Percentiles rank a stretch among this genome's conserved stretches.
phyloP scores from a whole-genome alignment of 2,329 filamentous ascomycete species.

The Diaporthe ampelina region DNA sequence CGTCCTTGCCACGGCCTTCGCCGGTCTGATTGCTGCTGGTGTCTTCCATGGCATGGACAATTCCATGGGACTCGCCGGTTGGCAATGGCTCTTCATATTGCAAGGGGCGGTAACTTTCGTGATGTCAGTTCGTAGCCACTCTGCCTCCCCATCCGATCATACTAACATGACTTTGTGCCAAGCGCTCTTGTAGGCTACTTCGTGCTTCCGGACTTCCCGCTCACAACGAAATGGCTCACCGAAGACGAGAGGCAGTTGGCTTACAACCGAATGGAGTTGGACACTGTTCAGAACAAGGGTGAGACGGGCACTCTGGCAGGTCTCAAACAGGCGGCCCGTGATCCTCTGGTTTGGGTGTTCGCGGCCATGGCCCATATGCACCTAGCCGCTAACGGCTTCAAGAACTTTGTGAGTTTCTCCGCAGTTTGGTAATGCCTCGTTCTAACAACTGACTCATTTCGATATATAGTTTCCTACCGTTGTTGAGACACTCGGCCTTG shows the following conservation, averaged over 20 bases:
- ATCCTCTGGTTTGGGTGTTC: conserved; percentile 44
- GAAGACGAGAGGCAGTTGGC: conserved; percentile 23
- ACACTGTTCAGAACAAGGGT: conserved; percentile 40
- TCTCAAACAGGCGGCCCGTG: conserved; percentile 42
- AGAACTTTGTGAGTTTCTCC: conserved; percentile 49
- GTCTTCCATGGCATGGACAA: conserved; percentile 70
- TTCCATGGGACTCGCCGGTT: conserved; percentile 52
- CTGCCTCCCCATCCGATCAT: too few species aligned
- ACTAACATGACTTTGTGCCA: background rate
- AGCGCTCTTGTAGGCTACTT: conserved; percentile 46
- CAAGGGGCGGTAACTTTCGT: conserved; percentile 48
- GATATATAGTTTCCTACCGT: conserved; percentile 45
- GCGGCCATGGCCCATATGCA: conserved; percentile 39
- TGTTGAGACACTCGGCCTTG: conserved; percentile 57
- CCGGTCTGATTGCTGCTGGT: conserved; percentile 72
- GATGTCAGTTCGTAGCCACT: conserved; percentile 33
- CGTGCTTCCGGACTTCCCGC: conserved; percentile 35
- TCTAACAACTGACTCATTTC: background rate
- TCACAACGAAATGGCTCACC: conserved; percentile 34
- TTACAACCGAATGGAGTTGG: conserved; percentile 13
- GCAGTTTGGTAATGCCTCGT: background rate
- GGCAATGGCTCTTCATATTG: conserved; percentile 53
- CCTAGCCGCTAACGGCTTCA: conserved; percentile 56
- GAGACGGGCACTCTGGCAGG: conserved; percentile 44
- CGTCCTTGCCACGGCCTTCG: conserved; percentile 77